Evolutionary conservation across 129 eudicot species (phyloP).

Genomic region (Smallanthus sonchifolius): DNA sequence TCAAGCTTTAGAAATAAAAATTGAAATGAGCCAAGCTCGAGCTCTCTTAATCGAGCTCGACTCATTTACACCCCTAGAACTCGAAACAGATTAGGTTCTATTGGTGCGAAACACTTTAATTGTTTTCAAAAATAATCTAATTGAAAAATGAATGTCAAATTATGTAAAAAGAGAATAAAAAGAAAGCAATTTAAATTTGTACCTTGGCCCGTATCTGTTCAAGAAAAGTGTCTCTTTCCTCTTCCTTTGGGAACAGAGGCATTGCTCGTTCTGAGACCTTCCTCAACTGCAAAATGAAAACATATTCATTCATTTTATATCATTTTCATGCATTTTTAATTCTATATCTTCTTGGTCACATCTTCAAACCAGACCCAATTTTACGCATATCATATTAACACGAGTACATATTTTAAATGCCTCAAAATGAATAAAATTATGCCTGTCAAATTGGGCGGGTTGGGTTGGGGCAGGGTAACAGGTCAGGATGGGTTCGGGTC

Average conservation of each 20-base stretch:
- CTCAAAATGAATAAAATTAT: too few species aligned
- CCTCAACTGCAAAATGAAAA: conserved; percentile 48
- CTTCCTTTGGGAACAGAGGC: conserved; percentile 52
- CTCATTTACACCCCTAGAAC: too few species aligned
- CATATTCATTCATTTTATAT: too few species aligned
- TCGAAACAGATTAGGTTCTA: too few species aligned
- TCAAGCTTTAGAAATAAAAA: too few species aligned
- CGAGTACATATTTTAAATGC: not conserved
- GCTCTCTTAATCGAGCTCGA: too few species aligned
- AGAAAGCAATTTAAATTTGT: not conserved
- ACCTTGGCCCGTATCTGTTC: conserved; percentile 87
- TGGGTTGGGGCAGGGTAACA: too few species aligned
- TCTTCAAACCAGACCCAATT: not conserved
- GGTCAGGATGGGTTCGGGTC: too few species aligned
- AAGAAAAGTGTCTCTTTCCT: conserved; percentile 69
- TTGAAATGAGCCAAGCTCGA: too few species aligned
- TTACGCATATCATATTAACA: not conserved
- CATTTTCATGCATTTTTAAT: not conserved
- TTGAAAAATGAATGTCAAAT: not conserved
- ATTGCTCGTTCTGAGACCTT: conserved; percentile 61
- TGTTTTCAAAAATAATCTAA: not conserved
- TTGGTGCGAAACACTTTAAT: too few species aligned
- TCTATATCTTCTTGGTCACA: not conserved
- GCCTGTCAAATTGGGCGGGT: too few species aligned
- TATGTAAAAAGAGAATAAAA: not conserved